A percentile compares a stretch with the other conserved stretches of the same genome.
phyloP scores from a whole-genome alignment of 495 filamentous ascomycete species.

The Penicillium daleae region DNA sequence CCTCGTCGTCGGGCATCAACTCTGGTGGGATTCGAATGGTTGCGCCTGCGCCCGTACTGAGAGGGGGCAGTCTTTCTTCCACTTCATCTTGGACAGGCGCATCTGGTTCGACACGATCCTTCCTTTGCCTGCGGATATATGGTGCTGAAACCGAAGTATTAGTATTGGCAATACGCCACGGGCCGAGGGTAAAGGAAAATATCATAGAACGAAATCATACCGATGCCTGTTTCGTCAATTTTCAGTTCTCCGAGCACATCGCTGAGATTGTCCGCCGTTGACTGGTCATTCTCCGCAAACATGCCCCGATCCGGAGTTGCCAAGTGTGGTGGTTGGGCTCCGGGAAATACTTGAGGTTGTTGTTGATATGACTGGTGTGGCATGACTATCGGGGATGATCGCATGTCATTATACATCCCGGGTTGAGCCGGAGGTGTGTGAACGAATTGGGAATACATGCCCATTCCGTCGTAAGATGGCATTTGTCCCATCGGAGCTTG shows the following conservation, averaged over 20 bases:
- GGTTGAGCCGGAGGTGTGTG: slow-evolving; percentile 59
- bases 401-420: slow-evolving; percentile 78
- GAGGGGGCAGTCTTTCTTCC: slow-evolving; percentile 72
- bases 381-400: slow-evolving; percentile 55
- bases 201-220: slow-evolving; percentile 56
- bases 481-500: slow-evolving; percentile 31
- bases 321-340: slow-evolving; percentile 55
- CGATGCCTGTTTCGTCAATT: slow-evolving; percentile 86
- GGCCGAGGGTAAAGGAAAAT: slow-evolving; percentile 17
- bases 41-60: slow-evolving; percentile 66
- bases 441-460: slow-evolving; percentile 42
- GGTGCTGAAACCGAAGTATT: slow-evolving; percentile 60
- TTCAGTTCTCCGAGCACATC: slow-evolving; percentile 83
- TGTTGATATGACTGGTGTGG: slow-evolving; percentile 50
- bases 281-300: slow-evolving; percentile 60
- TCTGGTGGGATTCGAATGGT: slow-evolving; percentile 90
- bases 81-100: slow-evolving; percentile 76
- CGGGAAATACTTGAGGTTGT: slow-evolving; percentile 53
- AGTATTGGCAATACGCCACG: slow-evolving; percentile 6
- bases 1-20: slow-evolving; percentile 89
- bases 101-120: slow-evolving; percentile 62
- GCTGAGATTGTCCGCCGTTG: slow-evolving; percentile 71
- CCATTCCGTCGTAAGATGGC: slow-evolving; percentile 42
- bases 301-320: slow-evolving; percentile 41
- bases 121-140: slow-evolving; percentile 81